These are phyloP conservation scores for Backusella mclennaniae DNA, from an alignment of 192 early-diverging fungal species.

Conservation along the genomic window DNA sequence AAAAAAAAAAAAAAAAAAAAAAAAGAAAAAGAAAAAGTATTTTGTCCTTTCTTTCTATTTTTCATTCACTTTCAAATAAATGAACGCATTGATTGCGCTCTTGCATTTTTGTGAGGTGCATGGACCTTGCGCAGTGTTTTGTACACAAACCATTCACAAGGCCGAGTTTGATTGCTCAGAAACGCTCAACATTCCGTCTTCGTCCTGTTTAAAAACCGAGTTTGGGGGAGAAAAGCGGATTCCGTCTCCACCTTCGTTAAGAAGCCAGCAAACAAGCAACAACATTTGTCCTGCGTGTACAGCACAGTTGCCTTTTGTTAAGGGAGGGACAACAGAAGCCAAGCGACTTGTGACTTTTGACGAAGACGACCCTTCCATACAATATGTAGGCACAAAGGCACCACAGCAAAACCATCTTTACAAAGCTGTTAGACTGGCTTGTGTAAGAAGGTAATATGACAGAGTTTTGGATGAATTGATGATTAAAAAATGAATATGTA, in stretches of 20 bases:
- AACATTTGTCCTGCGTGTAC: conserved; percentile 31
- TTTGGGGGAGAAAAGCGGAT: background rate
- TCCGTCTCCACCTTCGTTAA: conserved; percentile 4
- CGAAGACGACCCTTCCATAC: conserved; percentile 36
- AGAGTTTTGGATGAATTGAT: background rate
- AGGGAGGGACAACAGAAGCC: conserved; percentile 13
- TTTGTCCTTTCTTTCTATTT: background rate
- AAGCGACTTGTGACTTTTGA: conserved; percentile 36
- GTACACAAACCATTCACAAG: conserved; percentile 42
- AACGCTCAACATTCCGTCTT: background rate
- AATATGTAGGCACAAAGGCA: conserved; percentile 38
- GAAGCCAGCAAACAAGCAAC: background rate
- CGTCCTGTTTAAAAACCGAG: conserved; percentile 4
- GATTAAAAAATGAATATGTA: conserved; percentile 8
- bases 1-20: background rate
- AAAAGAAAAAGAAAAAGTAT: background rate
- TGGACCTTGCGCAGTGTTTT: conserved; percentile 43
- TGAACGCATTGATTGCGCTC: conserved; percentile 46
- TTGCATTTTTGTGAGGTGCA: conserved; percentile 46
- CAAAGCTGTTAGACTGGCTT: conserved; percentile 40
- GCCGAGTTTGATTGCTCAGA: conserved; percentile 5
- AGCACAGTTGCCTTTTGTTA: conserved; percentile 30
- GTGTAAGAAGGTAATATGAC: conserved; percentile 38
- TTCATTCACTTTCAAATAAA: conserved; percentile 18
- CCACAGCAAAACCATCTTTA: conserved; percentile 42